A percentile compares a stretch with the other conserved stretches of the same genome.
phyloP scores from a whole-genome alignment of 2,329 filamentous ascomycete genomes.

The Alternaria sp. region DNA sequence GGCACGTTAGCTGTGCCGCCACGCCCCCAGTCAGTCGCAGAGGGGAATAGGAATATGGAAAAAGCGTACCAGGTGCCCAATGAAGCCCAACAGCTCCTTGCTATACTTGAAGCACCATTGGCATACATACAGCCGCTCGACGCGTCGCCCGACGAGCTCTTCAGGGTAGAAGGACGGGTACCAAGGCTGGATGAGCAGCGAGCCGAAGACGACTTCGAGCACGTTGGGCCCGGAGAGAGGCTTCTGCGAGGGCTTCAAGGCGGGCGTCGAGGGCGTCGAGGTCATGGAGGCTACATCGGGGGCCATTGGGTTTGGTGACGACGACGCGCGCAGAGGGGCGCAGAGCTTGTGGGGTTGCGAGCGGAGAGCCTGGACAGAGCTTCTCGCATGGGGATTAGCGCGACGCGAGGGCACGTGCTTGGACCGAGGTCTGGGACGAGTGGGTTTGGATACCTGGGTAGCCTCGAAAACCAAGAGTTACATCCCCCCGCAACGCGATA shows the following conservation, averaged over 20 bases:
- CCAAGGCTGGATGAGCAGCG: constrained; percentile 86
- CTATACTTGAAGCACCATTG: constrained; percentile 95
- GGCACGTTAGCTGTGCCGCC: not conserved
- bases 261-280: constrained; percentile 20
- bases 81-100: constrained; percentile 58
- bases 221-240: constrained; percentile 73
- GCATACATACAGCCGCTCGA: constrained; percentile 78
- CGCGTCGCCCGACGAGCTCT: constrained; percentile 60
- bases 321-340: constrained; percentile 7
- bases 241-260: constrained; percentile 25
- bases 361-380: not conserved
- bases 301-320: constrained; percentile 28
- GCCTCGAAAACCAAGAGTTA: too few species aligned
- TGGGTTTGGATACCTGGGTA: too few species aligned
- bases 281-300: constrained; percentile 31
- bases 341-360: constrained; percentile 10
- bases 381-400: not conserved
- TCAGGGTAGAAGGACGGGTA: constrained; percentile 89
- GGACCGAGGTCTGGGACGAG: not conserved
- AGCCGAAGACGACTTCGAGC: constrained; percentile 83
- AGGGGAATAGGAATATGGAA: too few species aligned
- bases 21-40: not conserved
- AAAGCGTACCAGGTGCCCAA: constrained; percentile 52
- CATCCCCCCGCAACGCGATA: too few species aligned
- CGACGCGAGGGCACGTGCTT: not conserved